Base-by-base conservation (phyloP, 1,284 basidiomycete genomes). In the Waitea zeae region DNA sequence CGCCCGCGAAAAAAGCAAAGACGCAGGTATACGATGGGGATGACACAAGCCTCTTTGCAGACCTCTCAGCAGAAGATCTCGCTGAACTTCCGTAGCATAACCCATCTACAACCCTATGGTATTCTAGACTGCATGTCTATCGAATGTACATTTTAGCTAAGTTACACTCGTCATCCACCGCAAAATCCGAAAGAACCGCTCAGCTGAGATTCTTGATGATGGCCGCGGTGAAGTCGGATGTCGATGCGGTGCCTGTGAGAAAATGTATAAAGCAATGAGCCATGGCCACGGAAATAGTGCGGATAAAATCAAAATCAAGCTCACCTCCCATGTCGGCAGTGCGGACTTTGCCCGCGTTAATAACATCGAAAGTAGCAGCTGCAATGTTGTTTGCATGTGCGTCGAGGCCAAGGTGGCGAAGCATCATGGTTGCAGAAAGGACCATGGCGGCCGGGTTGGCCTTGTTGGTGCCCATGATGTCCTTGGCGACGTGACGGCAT, bases 401-500 rank as follows among this genome's bases (percentile, higher is more conserved):
- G 58, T 96, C 89, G 43, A 98, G 77, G 36, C 84, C 93, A 42
- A 98, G 76, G 60, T 98, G 95, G 49, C 93, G 70, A 46, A 99
- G 72, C 86, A 99, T 88, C 93, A 98, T 98, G 39, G 93, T 93
- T 29, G 93, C 75, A 41, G 84, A 90, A 43, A 99, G 75, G 52
- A 99, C 79, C 88, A 99, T 96, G 36, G 95, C 95, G 30, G 89
- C 80, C 14, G 95, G 95, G 68, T 99, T 98, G 48, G 95, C 95
- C 49, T 79, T 80, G 71, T 93, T 88, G 47, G 84, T 89, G 44
- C 89, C 90, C 88, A 90, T 92, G 59, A 97, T 89, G 53, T 97
- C 92, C 54, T 83, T 86, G 42, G 92, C 95, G 49, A 97, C 90
- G 61, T 98, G 95, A 60, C 93, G 80, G 62, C 93, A 97, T 52